A percentile compares a stretch with the other conserved stretches of the same genome.
Conservation (phyloP, 1,284 basidiomycete species). For the Phylloboletellus chloephorus region DNA sequence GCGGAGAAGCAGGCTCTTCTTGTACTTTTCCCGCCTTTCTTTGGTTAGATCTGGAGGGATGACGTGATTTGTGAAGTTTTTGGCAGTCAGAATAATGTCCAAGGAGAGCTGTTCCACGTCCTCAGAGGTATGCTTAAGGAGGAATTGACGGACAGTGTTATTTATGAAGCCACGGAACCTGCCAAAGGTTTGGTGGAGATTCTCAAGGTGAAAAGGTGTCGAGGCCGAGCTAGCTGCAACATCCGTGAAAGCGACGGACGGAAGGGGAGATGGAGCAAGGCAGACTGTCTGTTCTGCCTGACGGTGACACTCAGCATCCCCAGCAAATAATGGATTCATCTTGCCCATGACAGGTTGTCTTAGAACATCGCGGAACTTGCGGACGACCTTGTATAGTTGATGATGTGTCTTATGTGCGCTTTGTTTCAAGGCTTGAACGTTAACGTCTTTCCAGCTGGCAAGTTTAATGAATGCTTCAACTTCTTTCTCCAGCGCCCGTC, state of each 20-base stretch:
- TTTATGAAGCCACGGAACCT: conserved; percentile 45
- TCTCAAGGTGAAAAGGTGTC: conserved; percentile 21
- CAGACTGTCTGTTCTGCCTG: conserved; percentile 14
- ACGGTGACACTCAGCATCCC: conserved; percentile 31
- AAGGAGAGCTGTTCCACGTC: conserved; percentile 60
- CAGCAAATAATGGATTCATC: conserved; percentile 38
- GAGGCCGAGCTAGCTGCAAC: conserved; percentile 5
- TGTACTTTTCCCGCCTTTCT: conserved; percentile 66
- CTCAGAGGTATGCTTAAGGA: conserved; percentile 36
- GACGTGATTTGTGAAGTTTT: conserved; percentile 53
- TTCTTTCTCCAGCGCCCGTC: conserved; percentile 70
- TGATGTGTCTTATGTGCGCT: conserved; percentile 90
- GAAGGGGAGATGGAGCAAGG: conserved; percentile 6
- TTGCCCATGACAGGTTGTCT: conserved; percentile 60
- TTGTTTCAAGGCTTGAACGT: conserved; percentile 89
- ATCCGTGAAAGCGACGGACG: conserved; percentile 5
- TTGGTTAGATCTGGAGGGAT: conserved; percentile 43
- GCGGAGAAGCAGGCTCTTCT: conserved; percentile 73
- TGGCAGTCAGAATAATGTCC: conserved; percentile 71
- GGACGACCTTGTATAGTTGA: conserved; percentile 86
- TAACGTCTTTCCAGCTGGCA: conserved; percentile 98
- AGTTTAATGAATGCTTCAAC: conserved; percentile 86
- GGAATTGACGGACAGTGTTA: conserved; percentile 39
- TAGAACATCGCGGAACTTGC: conserved; percentile 89
- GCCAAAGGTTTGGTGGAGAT: conserved; percentile 41